Conservation (phyloP, 2,329 filamentous ascomycete species). For the Phyllosticta ampelicida region DNA sequence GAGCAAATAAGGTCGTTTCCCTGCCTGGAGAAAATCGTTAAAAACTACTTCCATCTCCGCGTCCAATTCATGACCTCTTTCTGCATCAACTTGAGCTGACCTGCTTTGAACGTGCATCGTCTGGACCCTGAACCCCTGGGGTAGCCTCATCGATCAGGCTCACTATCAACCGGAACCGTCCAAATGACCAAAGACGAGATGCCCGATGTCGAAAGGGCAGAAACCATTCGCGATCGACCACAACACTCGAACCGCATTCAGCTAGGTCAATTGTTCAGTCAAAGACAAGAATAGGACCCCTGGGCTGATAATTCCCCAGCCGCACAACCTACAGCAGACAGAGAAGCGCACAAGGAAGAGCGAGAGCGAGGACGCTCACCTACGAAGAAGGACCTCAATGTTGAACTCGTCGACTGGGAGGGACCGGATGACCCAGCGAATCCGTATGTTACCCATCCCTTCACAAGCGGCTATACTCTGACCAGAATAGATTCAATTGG, state of each 20-base stretch:
- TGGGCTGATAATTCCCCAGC: not conserved
- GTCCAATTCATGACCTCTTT: not conserved
- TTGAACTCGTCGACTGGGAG: slow-evolving; percentile 5
- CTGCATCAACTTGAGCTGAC: not conserved
- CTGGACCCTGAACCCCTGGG: not conserved
- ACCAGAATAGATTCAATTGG: slow-evolving; percentile 27
- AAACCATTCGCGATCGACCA: not conserved
- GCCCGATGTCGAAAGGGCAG: not conserved
- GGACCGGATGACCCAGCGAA: slow-evolving; percentile 3
- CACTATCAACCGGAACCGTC: not conserved
- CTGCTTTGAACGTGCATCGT: not conserved
- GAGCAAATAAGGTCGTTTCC: not conserved
- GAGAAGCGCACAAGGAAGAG: not conserved
- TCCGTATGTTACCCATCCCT: slow-evolving; percentile 10
- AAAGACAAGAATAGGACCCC: not conserved
- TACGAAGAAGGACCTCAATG: not conserved
- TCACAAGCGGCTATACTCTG: not conserved
- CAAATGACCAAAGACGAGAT: not conserved
- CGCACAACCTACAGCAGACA: not conserved
- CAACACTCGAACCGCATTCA: not conserved
- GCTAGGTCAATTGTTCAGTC: not conserved
- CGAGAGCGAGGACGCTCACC: not conserved
- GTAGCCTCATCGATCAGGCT: not conserved
- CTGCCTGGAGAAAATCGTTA: not conserved
- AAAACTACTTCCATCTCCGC: not conserved